Percentiles rank a stretch among this genome's conserved stretches.
phyloP scores from a whole-genome alignment of 495 filamentous ascomycete species.

The Neurospora tetraspora region DNA sequence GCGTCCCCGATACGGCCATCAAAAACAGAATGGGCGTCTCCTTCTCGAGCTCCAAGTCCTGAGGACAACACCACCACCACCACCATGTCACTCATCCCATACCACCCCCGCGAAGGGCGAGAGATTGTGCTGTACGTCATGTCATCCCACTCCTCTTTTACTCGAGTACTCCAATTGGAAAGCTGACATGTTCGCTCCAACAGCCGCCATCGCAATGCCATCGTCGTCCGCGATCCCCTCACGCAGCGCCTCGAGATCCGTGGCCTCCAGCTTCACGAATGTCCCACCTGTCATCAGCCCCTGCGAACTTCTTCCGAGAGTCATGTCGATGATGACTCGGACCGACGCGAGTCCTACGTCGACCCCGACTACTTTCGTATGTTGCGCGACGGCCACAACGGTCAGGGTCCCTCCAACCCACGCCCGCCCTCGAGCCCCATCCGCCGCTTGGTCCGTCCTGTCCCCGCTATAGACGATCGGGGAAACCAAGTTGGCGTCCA shows the following conservation, averaged over 20 bases:
- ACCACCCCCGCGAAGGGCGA: conserved; percentile 48
- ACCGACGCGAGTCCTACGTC: conserved; percentile 58
- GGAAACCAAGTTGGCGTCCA: conserved; percentile 12
- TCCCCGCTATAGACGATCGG: conserved; percentile 21
- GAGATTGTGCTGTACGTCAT: conserved; percentile 54
- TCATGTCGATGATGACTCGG: conserved; percentile 27
- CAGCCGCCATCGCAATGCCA: conserved; percentile 83
- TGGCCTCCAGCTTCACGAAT: conserved; percentile 54
- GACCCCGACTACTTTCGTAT: conserved; percentile 90
- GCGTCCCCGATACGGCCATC: background rate
- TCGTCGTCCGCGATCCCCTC: conserved; percentile 81
- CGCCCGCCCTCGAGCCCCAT: conserved; percentile 37
- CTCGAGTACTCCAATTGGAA: background rate
- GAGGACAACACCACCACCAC: background rate
- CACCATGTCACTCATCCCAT: conserved; percentile 55
- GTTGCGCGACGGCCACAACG: conserved; percentile 48
- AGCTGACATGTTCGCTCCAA: background rate
- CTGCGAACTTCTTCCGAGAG: conserved; percentile 47
- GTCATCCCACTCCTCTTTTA: background rate
- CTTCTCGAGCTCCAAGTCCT: background rate
- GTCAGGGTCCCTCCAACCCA: conserved; percentile 13
- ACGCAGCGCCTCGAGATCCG: conserved; percentile 78
- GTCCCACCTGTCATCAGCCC: conserved; percentile 81
- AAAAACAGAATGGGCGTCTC: conserved; percentile 11
- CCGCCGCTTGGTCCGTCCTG: conserved; percentile 34